phyloP scores from a whole-genome alignment of 805 yeast genomes.

The Candida alai region DNA sequence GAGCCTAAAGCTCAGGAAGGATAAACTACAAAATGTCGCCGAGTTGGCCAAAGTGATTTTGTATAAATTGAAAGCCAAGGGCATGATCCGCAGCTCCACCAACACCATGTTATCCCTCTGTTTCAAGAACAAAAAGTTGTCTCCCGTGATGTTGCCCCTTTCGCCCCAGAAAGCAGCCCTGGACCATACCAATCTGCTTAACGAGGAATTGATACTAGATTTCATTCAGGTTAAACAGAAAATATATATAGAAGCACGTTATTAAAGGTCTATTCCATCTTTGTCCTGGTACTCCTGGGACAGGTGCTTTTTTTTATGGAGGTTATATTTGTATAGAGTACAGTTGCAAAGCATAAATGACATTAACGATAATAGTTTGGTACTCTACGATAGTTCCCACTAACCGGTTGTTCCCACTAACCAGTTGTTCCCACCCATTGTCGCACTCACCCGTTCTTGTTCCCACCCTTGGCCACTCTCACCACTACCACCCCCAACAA shows the following conservation, averaged over 20 bases:
- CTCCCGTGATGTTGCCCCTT: too few relatives aligned
- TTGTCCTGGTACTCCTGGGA: too few relatives aligned
- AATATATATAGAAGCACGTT: conserved; percentile 9
- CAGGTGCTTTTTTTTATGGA: not conserved
- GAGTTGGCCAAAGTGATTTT: conserved; percentile 17
- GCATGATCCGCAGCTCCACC: too few relatives aligned
- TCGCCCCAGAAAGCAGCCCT: too few relatives aligned
- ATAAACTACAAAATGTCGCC: conserved; percentile 12
- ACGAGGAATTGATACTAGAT: conserved; percentile 9
- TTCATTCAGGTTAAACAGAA: conserved; percentile 9
- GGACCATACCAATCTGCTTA: too few relatives aligned
- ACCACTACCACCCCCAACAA: too few relatives aligned
- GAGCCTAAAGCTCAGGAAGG: conserved; percentile 13
- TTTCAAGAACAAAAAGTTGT: too few relatives aligned
- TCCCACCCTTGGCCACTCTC: too few relatives aligned
- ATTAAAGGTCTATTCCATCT: conserved; percentile 3
- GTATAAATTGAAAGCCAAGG: conserved; percentile 12
- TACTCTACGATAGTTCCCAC: not conserved
- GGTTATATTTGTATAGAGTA: not conserved
- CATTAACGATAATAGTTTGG: not conserved
- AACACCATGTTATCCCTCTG: too few relatives aligned
- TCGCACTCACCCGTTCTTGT: too few relatives aligned
- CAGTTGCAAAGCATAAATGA: too few relatives aligned
- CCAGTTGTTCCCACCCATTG: not conserved
- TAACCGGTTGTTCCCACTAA: not conserved